Conservation (phyloP, 139 green algal species). For the Eudorina sp. region DNA sequence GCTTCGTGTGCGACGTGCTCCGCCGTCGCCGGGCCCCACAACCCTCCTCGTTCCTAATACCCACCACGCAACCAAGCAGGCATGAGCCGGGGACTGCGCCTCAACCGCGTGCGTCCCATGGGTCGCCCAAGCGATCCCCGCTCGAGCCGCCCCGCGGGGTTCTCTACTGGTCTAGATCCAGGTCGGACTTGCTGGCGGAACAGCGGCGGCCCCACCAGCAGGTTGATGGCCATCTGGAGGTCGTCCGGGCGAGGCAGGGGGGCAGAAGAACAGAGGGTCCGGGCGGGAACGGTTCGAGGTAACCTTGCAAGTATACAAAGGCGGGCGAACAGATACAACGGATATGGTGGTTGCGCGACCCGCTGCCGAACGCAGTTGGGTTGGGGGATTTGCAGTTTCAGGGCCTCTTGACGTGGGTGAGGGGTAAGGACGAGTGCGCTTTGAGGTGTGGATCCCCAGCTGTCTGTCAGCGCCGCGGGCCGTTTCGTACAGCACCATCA, state of each 20-base stretch:
- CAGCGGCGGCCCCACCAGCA: constrained; percentile 82
- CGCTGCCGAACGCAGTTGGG: not conserved
- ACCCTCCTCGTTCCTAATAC: too few relatives aligned
- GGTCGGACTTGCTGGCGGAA: constrained; percentile 66
- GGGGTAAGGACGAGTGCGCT: too few relatives aligned
- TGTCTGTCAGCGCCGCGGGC: too few relatives aligned
- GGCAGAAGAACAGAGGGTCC: not conserved
- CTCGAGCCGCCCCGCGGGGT: not conserved
- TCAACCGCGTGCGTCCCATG: too few relatives aligned
- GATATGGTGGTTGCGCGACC: not conserved
- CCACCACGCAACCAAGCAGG: too few relatives aligned
- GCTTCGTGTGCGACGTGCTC: too few relatives aligned
- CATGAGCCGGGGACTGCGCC: too few relatives aligned
- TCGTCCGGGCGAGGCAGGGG: not conserved
- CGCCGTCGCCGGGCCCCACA: too few relatives aligned
- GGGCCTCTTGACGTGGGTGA: too few relatives aligned
- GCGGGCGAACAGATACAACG: not conserved
- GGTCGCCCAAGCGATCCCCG: too few relatives aligned
- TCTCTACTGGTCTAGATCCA: not conserved
- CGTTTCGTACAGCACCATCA: too few relatives aligned
- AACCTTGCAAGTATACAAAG: not conserved
- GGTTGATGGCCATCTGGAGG: constrained; percentile 83
- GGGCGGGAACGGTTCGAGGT: not conserved
- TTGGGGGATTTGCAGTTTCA: not conserved
- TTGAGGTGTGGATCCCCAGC: too few relatives aligned